Evolutionary conservation across 2,329 filamentous ascomycete genomes (phyloP).

Genomic region (Fusarium vanettenii): DNA sequence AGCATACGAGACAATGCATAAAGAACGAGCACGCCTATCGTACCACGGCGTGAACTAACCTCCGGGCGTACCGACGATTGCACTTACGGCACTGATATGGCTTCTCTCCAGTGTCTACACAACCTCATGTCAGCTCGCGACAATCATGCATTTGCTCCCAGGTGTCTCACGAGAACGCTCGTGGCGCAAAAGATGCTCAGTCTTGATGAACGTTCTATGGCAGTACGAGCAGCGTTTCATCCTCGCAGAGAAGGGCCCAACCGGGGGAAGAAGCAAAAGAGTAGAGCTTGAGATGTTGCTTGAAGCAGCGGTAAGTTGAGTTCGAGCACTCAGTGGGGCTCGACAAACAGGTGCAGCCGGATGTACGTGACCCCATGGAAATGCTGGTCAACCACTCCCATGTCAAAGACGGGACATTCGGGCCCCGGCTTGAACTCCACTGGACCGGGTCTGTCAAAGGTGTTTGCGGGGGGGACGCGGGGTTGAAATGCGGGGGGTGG

Average conservation of each 20-base stretch:
- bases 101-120: constrained; percentile 28
- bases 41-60: background rate
- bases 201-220: constrained; percentile 11
- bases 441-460: background rate
- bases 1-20: background rate
- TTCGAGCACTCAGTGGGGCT: background rate
- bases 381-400: background rate
- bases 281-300: background rate
- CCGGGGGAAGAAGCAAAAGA: background rate
- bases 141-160: background rate
- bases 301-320: background rate
- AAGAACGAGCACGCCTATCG: background rate
- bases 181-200: constrained; percentile 17
- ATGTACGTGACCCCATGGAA: background rate
- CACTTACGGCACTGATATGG: constrained; percentile 19
- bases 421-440: background rate
- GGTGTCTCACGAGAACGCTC: constrained; percentile 11
- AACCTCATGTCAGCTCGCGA: background rate
- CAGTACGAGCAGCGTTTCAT: constrained; percentile 11
- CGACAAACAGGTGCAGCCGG: background rate
- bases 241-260: background rate
- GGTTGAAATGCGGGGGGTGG: background rate
- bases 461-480: background rate
- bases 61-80: background rate
- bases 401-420: background rate